Evolutionary conservation across 306 rosid species (phyloP).

Genomic region (Senna siamea): DNA sequence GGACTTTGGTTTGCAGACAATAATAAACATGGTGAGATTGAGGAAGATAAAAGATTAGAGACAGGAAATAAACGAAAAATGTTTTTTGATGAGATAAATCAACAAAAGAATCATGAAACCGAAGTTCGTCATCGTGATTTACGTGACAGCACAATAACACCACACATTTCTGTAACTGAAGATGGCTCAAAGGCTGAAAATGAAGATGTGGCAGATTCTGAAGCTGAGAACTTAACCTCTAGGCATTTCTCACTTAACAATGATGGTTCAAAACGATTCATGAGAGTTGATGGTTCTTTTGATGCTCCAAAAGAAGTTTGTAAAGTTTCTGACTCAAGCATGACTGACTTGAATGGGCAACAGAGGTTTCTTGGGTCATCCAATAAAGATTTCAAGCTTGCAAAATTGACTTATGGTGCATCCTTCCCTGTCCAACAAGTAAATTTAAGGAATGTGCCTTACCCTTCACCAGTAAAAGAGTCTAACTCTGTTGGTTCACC

Average conservation of each 20-base stretch:
- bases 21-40: constrained; percentile 57
- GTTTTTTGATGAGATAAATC: constrained; percentile 64
- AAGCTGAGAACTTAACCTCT: constrained; percentile 77
- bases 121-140: constrained; percentile 62
- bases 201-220: constrained; percentile 91
- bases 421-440: constrained; percentile 59
- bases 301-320: constrained; percentile 62
- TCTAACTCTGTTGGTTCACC: constrained; percentile 36
- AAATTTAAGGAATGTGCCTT: constrained; percentile 66
- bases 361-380: constrained; percentile 58
- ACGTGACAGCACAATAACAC: constrained; percentile 68
- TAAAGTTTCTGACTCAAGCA: constrained; percentile 51
- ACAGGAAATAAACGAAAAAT: constrained; percentile 63
- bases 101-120: constrained; percentile 69
- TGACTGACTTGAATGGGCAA: constrained; percentile 61
- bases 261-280: constrained; percentile 60
- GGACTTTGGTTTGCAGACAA: constrained; percentile 63
- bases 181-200: constrained; percentile 87
- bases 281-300: constrained; percentile 57
- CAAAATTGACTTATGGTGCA: constrained; percentile 53
- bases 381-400: constrained; percentile 68
- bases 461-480: constrained; percentile 61
- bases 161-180: constrained; percentile 69
- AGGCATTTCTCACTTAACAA: constrained; percentile 55
- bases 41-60: constrained; percentile 66